phyloP scores from a whole-genome alignment of 352 stramenopile genomes.

The Phytophthora palmivora region DNA sequence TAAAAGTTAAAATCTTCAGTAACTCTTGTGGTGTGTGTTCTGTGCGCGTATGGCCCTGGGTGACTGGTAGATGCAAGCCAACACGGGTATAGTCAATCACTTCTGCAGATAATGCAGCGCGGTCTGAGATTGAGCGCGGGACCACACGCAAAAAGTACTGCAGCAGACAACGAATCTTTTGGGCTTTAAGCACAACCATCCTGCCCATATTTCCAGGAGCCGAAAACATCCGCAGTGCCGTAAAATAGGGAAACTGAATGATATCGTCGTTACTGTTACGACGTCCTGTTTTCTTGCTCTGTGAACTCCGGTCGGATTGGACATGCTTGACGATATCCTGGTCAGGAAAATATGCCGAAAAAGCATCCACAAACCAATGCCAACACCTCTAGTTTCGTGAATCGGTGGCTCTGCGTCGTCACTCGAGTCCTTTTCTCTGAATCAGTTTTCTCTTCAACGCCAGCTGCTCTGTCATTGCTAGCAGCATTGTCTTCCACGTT shows the following conservation, averaged over 20 bases:
- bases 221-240: constrained; percentile 49
- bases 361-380: constrained; percentile 66
- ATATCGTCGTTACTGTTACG: constrained; percentile 7
- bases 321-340: constrained; percentile 37
- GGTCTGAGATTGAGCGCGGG: constrained; percentile 33
- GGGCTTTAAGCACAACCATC: constrained; percentile 49
- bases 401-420: constrained; percentile 31
- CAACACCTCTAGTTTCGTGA: constrained; percentile 58
- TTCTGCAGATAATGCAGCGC: constrained; percentile 29
- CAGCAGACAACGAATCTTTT: constrained; percentile 78
- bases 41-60: not conserved
- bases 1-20: constrained; percentile 18
- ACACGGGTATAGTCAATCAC: constrained; percentile 71
- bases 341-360: constrained; percentile 65
- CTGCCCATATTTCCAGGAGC: constrained; percentile 29
- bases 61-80: constrained; percentile 33
- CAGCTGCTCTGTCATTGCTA: not conserved
- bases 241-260: constrained; percentile 65
- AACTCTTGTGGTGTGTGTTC: constrained; percentile 30
- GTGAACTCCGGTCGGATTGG: constrained; percentile 5
- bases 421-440: constrained; percentile 14
- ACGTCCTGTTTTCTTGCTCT: constrained; percentile 14
- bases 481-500: not conserved
- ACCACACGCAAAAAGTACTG: constrained; percentile 74
- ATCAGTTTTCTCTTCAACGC: not conserved